Percentiles rank a stretch among this genome's conserved stretches.
Conservation (phyloP, 768 basidiomycete species). For the Gymnopilus dilepis region DNA sequence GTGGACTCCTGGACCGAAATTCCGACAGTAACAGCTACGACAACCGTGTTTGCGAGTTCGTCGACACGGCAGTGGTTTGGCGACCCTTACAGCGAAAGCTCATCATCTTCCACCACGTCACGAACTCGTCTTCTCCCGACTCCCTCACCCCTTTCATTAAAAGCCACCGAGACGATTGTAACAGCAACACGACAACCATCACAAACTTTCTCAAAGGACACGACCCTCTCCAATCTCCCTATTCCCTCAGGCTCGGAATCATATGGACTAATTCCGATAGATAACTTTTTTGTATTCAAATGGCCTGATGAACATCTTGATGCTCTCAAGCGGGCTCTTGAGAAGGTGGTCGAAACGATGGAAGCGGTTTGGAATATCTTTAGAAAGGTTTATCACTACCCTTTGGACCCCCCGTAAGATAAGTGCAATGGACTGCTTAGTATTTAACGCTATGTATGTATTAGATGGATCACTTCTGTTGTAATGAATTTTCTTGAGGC, state of each 20-base stretch:
- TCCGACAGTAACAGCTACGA: conserved; percentile 46
- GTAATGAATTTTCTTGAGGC: neutral
- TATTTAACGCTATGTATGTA: conserved; percentile 9
- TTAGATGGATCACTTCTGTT: neutral
- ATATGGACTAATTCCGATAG: conserved; percentile 35
- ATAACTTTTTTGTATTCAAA: conserved; percentile 36
- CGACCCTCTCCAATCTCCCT: conserved; percentile 12
- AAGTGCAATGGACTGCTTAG: conserved; percentile 1
- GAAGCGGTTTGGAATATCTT: conserved; percentile 53
- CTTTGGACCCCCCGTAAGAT: conserved; percentile 52
- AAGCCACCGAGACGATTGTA: conserved; percentile 1
- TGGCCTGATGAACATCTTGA: conserved; percentile 34
- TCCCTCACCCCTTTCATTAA: neutral
- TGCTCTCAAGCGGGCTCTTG: conserved; percentile 29
- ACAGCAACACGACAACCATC: conserved; percentile 3
- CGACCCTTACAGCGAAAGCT: conserved; percentile 24
- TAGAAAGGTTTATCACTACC: conserved; percentile 59
- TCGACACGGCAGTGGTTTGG: conserved; percentile 31
- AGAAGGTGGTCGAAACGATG: conserved; percentile 44
- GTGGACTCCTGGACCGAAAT: conserved; percentile 29
- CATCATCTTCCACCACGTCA: neutral
- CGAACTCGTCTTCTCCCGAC: neutral
- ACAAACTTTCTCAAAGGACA: conserved; percentile 10
- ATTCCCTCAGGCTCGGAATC: conserved; percentile 25
- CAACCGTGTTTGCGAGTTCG: conserved; percentile 37